Conservation (phyloP, 1,139 yeast genomes). For the Hyphopichia khmerensis region DNA sequence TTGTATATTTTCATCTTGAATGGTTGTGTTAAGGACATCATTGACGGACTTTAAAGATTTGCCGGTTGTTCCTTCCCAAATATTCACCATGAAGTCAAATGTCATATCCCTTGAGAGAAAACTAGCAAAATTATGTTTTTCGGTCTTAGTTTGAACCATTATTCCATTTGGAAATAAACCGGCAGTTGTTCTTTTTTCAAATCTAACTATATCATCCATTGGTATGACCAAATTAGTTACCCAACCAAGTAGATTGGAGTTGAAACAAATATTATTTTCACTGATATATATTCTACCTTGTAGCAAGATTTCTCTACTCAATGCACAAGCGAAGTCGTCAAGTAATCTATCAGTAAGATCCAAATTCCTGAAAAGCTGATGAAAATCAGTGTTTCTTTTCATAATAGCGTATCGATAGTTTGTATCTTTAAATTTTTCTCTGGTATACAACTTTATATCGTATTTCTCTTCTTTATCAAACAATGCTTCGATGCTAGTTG, state of each 20-base stretch:
- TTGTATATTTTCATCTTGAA: conserved; percentile 7
- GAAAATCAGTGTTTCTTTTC: conserved; percentile 77
- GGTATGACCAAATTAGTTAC: conserved; percentile 77
- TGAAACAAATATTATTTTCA: conserved; percentile 79
- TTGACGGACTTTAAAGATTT: conserved; percentile 12
- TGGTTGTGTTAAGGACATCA: conserved; percentile 8
- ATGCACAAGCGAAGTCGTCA: conserved; percentile 88
- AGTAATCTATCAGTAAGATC: conserved; percentile 71
- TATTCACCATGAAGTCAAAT: conserved; percentile 60
- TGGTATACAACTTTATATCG: conserved; percentile 37
- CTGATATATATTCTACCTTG: conserved; percentile 90
- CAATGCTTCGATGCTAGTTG: conserved; percentile 5
- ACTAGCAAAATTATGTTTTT: conserved; percentile 79
- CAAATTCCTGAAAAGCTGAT: conserved; percentile 65
- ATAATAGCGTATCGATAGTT: conserved; percentile 58
- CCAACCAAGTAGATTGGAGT: conserved; percentile 93
- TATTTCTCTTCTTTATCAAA: conserved; percentile 21
- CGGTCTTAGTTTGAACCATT: conserved; percentile 64
- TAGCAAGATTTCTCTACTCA: conserved; percentile 81
- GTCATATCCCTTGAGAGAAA: conserved; percentile 82
- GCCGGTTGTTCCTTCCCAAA: conserved; percentile 48
- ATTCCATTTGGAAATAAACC: conserved; percentile 93
- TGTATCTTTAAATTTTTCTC: conserved; percentile 34
- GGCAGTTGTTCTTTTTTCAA: conserved; percentile 82
- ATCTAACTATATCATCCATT: conserved; percentile 64